phyloP scores from a whole-genome alignment of 352 stramenopile genomes.

The Aphanomyces euteiches region DNA sequence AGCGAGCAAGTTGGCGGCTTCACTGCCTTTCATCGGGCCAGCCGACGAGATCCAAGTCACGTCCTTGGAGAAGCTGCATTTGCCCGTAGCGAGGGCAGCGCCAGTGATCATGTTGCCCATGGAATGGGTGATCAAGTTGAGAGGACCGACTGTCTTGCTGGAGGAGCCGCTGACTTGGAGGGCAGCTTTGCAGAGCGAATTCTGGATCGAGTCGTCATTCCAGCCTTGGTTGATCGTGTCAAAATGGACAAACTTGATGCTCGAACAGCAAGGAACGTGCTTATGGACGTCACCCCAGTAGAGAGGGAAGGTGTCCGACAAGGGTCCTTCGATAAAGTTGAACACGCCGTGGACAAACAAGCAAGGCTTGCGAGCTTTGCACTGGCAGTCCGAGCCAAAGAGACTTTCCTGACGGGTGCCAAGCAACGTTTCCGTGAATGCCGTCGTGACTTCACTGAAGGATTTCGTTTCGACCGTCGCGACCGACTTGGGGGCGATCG shows the following conservation, averaged over 20 bases:
- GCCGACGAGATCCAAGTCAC: slow-evolving; percentile 44
- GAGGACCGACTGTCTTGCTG: slow-evolving; percentile 30
- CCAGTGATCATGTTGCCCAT: slow-evolving; percentile 46
- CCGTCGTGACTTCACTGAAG: no score
- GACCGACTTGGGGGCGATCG: not conserved
- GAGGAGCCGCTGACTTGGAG: slow-evolving; percentile 21
- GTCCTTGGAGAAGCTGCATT: slow-evolving; percentile 33
- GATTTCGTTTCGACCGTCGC: no score
- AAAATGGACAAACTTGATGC: not conserved
- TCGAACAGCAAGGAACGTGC: not conserved
- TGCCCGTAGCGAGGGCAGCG: slow-evolving; percentile 32
- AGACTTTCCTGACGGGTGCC: no score
- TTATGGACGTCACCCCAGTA: not conserved
- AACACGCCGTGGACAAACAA: not conserved
- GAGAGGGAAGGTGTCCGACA: not conserved
- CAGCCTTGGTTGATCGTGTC: not conserved
- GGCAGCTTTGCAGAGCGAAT: slow-evolving; percentile 32
- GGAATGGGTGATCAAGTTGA: slow-evolving; percentile 43
- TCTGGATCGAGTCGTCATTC: slow-evolving; percentile 32
- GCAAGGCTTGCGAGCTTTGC: not conserved
- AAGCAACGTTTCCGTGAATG: no score
- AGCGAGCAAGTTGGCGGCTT: slow-evolving; percentile 28
- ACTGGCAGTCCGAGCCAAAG: no score
- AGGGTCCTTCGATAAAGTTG: not conserved
- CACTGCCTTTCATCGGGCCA: slow-evolving; percentile 38